Base-by-base conservation (phyloP, 2,329 filamentous ascomycete genomes). In the Periconia sp. region DNA sequence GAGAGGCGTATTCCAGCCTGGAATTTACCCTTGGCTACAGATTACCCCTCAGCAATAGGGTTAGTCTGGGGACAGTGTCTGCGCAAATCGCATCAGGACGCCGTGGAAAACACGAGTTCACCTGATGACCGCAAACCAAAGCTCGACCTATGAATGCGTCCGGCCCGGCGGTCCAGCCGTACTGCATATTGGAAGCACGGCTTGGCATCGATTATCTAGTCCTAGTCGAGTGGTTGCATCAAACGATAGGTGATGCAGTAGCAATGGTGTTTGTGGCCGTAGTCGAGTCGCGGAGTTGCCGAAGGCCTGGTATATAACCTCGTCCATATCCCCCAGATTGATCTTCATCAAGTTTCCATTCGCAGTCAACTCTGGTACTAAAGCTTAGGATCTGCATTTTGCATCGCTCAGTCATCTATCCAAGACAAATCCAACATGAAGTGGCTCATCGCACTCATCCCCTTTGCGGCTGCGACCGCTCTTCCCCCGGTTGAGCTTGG, bases 341-440 rank as follows among this genome's bases (percentile, higher is more conserved):
- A 64, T 62, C 59, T 55, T 59, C 63, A 66, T 48, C 54, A 56
- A 61, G 43, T 49, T 57, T 54, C 55, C 47, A 52, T 51, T 53
- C 46, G 52, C 36, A 56, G 49, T 49, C 46, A 39, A 21, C 26
- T 40, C 46, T n/a, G 37, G 48, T 48, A 50, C 46, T 50, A 53
- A 46, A 51, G 26, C 40, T 45, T 53, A 44, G 51, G 33, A 50
- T 54, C 44, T 49, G 25, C 50, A 54, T 36, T 48, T 29, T 50
- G 40, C 46, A 52, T 50, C 45, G 19, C 32, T 45, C 43, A 44
- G 19, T 36, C 40, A 43, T 46, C 25, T 36, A 50, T 39, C 44
- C 43, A 46, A 45, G 31, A 52, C 38, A n/a, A n/a, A 46, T 47
- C 59, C 57, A 69, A 52, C 34, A 71, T 71, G 68, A 69, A 69